Percentiles rank a stretch among this genome's conserved stretches.
These are phyloP conservation scores for Xylaria sp. DNA, from an alignment of 2,329 filamentous ascomycete species.

Conservation along the genomic window DNA sequence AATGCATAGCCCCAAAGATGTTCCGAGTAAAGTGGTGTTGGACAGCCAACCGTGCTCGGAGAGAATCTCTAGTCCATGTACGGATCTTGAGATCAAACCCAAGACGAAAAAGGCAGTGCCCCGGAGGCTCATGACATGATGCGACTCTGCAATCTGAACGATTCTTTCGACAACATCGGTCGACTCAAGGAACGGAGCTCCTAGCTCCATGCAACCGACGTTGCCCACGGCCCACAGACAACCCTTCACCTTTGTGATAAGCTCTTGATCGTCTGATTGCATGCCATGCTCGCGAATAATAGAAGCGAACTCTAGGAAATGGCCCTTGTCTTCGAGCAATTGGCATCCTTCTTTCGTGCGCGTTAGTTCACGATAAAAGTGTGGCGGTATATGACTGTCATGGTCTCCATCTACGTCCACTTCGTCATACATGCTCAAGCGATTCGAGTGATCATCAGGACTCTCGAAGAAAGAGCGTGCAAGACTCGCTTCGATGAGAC, in stretches of 20 bases:
- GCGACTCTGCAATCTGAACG: conserved; percentile 85
- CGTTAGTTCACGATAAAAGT: conserved; percentile 96
- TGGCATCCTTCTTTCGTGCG: conserved; percentile 93
- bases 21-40: conserved; percentile 83
- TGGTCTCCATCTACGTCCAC: conserved; percentile 62
- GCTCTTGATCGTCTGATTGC: conserved; percentile 85
- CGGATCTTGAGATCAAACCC: conserved; percentile 89
- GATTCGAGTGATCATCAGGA: conserved; percentile 67
- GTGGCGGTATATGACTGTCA: conserved; percentile 82
- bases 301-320: conserved; percentile 91
- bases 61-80: conserved; percentile 92
- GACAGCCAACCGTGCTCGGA: conserved; percentile 93
- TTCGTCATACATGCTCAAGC: conserved; percentile 69
- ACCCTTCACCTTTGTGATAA: conserved; percentile 93
- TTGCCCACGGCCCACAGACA: conserved; percentile 98
- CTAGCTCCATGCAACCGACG: conserved; percentile 97
- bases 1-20: conserved; percentile 87
- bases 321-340: conserved; percentile 89
- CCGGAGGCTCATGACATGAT: conserved; percentile 90
- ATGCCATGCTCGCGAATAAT: conserved; percentile 90
- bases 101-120: conserved; percentile 98
- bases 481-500: conserved; percentile 93
- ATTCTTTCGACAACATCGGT: conserved; percentile 90
- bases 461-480: conserved; percentile 83
- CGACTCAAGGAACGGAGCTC: conserved; percentile 91